Percentiles rank a stretch among this genome's conserved stretches.
These are phyloP conservation scores for Scheffersomyces stambukii DNA, from an alignment of 1,139 yeast species.

Conservation along the genomic window DNA sequence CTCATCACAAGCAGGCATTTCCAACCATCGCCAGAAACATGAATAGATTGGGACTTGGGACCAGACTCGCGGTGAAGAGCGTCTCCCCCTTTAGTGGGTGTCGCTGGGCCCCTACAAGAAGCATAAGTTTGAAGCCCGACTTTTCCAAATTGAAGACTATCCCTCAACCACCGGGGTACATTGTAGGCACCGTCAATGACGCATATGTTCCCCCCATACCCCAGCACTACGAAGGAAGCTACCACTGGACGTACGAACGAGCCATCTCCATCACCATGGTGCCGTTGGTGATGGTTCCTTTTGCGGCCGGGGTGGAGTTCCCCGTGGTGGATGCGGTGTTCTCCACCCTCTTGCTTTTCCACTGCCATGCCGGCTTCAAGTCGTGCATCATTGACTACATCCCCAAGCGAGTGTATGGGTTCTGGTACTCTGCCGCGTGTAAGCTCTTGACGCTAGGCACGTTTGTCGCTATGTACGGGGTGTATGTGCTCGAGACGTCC, in stretches of 20 bases:
- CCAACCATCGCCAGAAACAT: too few species aligned
- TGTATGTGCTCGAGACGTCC: constrained; percentile 55
- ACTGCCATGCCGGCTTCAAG: constrained; percentile 68
- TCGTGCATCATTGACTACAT: constrained; percentile 78
- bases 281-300: constrained; percentile 63
- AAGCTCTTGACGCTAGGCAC: constrained; percentile 63
- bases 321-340: constrained; percentile 57
- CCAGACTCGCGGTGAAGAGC: too few species aligned
- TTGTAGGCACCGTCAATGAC: constrained; percentile 74
- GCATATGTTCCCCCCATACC: constrained; percentile 61
- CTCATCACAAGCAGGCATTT: too few species aligned
- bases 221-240: constrained; percentile 56
- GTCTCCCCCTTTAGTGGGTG: too few species aligned
- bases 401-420: constrained; percentile 69
- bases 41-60: too few species aligned
- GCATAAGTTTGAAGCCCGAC: constrained; percentile 40
- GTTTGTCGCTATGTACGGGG: constrained; percentile 58
- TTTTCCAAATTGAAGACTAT: constrained; percentile 45
- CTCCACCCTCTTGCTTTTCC: constrained; percentile 54
- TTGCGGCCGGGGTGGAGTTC: constrained; percentile 48
- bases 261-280: constrained; percentile 53
- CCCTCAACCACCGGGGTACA: constrained; percentile 75
- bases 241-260: constrained; percentile 73
- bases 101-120: too few species aligned
- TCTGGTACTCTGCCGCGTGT: constrained; percentile 59